Conservation (phyloP, 352 stramenopile species). For the Phytophthora hybrid region DNA sequence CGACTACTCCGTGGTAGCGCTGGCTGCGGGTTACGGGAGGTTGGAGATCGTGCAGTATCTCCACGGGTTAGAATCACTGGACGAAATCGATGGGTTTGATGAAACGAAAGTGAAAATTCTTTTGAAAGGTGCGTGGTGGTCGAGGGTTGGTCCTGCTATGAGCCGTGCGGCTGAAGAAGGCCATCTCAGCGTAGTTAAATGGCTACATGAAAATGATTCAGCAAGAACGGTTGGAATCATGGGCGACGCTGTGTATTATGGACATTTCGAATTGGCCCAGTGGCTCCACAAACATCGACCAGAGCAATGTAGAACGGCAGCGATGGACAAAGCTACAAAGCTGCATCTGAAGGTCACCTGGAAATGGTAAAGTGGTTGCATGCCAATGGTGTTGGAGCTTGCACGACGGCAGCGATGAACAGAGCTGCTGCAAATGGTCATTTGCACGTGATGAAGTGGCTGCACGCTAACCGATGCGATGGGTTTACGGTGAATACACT, state of each 20-base stretch:
- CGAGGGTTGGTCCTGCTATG: too few species aligned
- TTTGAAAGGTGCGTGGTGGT: too few species aligned
- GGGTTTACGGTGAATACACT: neutral
- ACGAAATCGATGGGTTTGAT: too few species aligned
- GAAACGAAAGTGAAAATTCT: too few species aligned
- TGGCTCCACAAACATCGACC: neutral
- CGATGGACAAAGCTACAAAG: neutral
- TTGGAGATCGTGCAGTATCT: too few species aligned
- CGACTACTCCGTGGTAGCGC: too few species aligned
- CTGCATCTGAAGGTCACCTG: neutral
- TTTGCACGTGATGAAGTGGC: neutral
- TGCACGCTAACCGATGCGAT: neutral
- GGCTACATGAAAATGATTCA: neutral
- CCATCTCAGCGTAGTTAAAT: neutral
- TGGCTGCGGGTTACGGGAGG: too few species aligned
- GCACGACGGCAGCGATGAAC: neutral
- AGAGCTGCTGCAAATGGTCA: neutral
- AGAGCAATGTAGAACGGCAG: neutral
- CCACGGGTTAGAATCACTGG: too few species aligned
- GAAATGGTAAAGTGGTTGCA: neutral
- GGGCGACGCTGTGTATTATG: neutral
- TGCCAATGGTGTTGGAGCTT: neutral
- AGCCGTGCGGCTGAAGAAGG: too few species aligned
- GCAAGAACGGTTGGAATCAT: neutral
- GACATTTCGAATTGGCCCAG: neutral